These are phyloP conservation scores for Eimeria falciformis DNA, from an alignment of 169 alveolate species.

Conservation along the genomic window DNA sequence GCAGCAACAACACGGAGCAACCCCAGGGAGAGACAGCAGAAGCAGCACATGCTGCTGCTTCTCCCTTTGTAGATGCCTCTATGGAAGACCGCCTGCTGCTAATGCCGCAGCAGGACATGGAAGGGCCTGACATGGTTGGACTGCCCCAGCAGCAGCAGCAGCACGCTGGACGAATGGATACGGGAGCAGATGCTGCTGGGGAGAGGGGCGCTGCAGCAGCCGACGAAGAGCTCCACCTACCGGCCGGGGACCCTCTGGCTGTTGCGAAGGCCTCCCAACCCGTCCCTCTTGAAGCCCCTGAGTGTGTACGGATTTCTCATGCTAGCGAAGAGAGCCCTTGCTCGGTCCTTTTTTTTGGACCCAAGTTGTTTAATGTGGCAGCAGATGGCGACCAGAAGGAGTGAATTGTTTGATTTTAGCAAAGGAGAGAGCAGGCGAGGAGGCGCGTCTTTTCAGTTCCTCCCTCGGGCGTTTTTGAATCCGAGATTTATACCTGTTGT, in stretches of 20 bases:
- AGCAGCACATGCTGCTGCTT: not conserved
- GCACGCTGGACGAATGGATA: not conserved
- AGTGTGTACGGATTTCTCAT: slow-evolving; percentile 14
- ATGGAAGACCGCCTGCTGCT: slow-evolving; percentile 41
- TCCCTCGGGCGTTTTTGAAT: no score
- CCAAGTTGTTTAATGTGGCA: slow-evolving; percentile 57
- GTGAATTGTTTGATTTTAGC: no score
- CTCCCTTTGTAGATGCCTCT: slow-evolving; percentile 40
- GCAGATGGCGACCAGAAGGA: not conserved
- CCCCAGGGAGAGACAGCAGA: slow-evolving; percentile 19
- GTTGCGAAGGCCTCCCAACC: slow-evolving; percentile 18
- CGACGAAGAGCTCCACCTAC: slow-evolving; percentile 11
- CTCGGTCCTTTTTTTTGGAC: slow-evolving; percentile 47
- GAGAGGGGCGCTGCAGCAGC: slow-evolving; percentile 1
- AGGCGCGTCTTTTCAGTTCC: no score
- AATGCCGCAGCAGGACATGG: slow-evolving; percentile 51
- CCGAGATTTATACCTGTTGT: no score
- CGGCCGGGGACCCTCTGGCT: not conserved
- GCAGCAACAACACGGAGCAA: slow-evolving; percentile 54
- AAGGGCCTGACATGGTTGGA: not conserved
- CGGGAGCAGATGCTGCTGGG: slow-evolving; percentile 14
- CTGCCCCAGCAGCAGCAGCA: slow-evolving; percentile 34
- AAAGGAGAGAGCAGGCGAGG: no score
- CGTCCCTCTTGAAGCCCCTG: slow-evolving; percentile 50
- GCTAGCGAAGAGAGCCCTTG: slow-evolving; percentile 54